Conservation (phyloP, 2,329 filamentous ascomycete genomes). For the Arthrobotrys entomopaga region DNA sequence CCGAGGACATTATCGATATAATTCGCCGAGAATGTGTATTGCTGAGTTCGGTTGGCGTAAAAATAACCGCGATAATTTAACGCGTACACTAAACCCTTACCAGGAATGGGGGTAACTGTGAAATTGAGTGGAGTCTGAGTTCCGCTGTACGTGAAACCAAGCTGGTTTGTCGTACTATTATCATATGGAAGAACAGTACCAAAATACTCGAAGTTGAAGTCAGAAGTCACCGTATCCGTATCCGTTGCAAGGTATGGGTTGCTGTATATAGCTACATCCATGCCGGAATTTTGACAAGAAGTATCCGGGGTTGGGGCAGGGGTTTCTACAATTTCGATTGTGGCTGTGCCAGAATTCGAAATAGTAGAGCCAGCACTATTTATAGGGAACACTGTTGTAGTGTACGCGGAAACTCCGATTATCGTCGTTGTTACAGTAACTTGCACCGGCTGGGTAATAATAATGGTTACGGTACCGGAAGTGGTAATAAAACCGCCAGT, state of each 20-base stretch:
- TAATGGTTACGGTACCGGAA: not conserved
- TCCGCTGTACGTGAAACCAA: not conserved
- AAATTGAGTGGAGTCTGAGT: not conserved
- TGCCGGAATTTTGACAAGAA: constrained; percentile 19
- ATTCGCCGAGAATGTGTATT: constrained; percentile 12
- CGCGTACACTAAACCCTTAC: not conserved
- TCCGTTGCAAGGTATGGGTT: not conserved
- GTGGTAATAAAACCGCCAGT: too few relatives aligned
- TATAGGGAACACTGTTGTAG: not conserved
- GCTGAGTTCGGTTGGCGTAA: constrained; percentile 5
- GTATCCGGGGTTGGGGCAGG: not conserved
- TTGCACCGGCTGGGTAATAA: not conserved
- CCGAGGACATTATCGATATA: not conserved
- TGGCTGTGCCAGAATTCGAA: not conserved
- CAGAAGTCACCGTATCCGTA: not conserved
- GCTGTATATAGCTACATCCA: constrained; percentile 21
- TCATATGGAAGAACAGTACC: not conserved
- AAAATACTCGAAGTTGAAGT: not conserved
- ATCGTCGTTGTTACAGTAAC: not conserved
- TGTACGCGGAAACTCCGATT: not conserved
- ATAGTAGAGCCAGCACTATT: not conserved
- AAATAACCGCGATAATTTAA: constrained; percentile 35
- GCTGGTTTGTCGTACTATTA: not conserved
- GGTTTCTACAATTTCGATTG: not conserved
- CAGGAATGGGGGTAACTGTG: not conserved